Base-by-base conservation (phyloP, 441 rosid species). In the Mallotus japonicus region DNA sequence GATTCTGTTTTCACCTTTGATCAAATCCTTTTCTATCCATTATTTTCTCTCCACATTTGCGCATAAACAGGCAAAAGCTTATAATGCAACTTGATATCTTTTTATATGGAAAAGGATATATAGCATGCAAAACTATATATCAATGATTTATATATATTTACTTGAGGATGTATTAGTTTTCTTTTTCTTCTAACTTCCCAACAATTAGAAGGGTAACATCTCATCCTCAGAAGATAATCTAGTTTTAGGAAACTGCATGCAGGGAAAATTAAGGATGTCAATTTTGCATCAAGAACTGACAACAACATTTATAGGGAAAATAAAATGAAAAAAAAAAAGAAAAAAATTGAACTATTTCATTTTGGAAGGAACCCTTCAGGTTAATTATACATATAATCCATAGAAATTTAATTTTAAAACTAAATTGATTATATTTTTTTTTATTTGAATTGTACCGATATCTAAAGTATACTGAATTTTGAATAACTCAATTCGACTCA, bases 11-110 rank as follows among this genome's bases (percentile, higher is more conserved):
- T 14, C 40, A 61, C 16, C 40, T 24, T 16, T 1, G 22, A 66
- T 51, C 14, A 32, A 67, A 50, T 67, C 70, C 59, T 51, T 67
- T 67, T 67, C 70, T 14, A 50, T 22, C 37, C 24, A 65, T 61
- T 50, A 61, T 47, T 65, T 14, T 65, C 56, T 47, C 69, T 20
- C 5, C n/a, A 15, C 44, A 32, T 20, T 11, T 4, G 10, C 34
- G 46, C 8, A 20, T 15, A 14, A 9, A 51, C 58, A 50, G 28
- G 22, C 20, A 16, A 15, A 19, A 50, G 70, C 20, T 28, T 28
- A 66, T 62, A 65, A 24, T 66, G 34, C 22, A 53, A 34, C 8
- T 67, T 17, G 70, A 50, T 37, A 50, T 28, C 32, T 28, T 1
- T 28, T 1, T 24, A 15, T 51, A 66, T 50, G 24, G 59, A 51